Conservation (phyloP, 768 basidiomycete genomes). For the Termitomyces sp. region DNA sequence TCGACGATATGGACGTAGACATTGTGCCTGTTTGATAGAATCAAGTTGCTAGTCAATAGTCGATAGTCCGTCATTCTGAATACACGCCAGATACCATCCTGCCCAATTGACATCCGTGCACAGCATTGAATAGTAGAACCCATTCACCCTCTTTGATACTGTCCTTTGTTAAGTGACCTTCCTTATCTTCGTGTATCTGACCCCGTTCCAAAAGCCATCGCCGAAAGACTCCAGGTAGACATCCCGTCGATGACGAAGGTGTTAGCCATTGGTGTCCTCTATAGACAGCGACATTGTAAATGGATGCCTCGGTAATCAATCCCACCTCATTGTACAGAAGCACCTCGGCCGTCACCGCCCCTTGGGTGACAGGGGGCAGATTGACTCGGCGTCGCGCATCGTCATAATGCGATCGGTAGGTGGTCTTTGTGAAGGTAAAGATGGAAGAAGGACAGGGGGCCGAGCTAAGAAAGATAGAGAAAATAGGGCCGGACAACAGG, state of each 20-base stretch:
- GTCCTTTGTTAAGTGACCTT: conserved; percentile 38
- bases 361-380: conserved; percentile 33
- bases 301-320: conserved; percentile 61
- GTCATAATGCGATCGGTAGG: conserved; percentile 55
- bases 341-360: conserved; percentile 47
- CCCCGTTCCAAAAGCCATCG: conserved; percentile 65
- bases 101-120: conserved; percentile 66
- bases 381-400: conserved; percentile 58
- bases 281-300: conserved; percentile 70
- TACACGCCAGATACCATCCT: conserved; percentile 25
- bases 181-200: conserved; percentile 49
- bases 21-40: conserved; percentile 9
- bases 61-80: conserved; percentile 2
- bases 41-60: background rate
- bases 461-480: conserved; percentile 54
- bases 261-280: conserved; percentile 62
- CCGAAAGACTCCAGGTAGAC: conserved; percentile 69
- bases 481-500: conserved; percentile 26
- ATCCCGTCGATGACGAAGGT: conserved; percentile 57
- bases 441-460: conserved; percentile 48
- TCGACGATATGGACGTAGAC: conserved; percentile 50
- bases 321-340: conserved; percentile 54
- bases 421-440: conserved; percentile 73
- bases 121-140: conserved; percentile 71
- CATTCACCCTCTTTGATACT: conserved; percentile 52